Evolutionary conservation across 208 protist genomes (phyloP).

Genomic region (Crithidia sp.): DNA sequence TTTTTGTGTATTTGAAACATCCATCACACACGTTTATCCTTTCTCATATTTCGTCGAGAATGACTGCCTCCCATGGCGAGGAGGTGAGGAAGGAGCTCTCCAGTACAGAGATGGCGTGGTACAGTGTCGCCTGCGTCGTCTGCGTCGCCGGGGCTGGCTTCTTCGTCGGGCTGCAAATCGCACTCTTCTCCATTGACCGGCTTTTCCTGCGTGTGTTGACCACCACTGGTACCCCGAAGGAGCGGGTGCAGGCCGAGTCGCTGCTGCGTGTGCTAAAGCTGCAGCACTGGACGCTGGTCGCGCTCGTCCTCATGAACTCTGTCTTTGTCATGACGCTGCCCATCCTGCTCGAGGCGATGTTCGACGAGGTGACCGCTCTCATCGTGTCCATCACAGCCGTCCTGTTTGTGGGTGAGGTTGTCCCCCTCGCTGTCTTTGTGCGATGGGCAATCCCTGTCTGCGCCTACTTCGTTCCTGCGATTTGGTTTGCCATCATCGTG

Average conservation of each 20-base stretch:
- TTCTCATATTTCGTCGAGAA: not conserved
- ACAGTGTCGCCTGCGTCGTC: conserved; percentile 35
- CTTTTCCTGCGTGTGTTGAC: conserved; percentile 64
- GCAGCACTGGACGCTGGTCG: conserved; percentile 83
- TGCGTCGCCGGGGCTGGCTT: conserved; percentile 51
- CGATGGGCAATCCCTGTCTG: conserved; percentile 83
- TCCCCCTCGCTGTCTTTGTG: conserved; percentile 91
- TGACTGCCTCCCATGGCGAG: not conserved
- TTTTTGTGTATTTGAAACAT: no score
- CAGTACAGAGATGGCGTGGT: conserved; percentile 31
- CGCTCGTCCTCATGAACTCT: conserved; percentile 84
- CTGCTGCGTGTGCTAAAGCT: conserved; percentile 54
- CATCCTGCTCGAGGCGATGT: conserved; percentile 75
- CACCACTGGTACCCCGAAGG: conserved; percentile 49
- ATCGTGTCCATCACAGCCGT: conserved; percentile 85
- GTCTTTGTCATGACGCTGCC: conserved; percentile 80
- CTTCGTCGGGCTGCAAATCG: conserved; percentile 67
- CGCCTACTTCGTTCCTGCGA: conserved; percentile 50
- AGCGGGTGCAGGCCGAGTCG: conserved; percentile 40
- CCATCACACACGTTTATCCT: not conserved
- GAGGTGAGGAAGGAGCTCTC: conserved; percentile 30
- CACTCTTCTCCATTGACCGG: conserved; percentile 76
- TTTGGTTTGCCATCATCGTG: conserved; percentile 74
- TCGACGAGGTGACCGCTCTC: conserved; percentile 70
- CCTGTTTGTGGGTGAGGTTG: conserved; percentile 91